Evolutionary conservation across 768 basidiomycete species (phyloP).

Genomic region (Mycena rebaudengoi): DNA sequence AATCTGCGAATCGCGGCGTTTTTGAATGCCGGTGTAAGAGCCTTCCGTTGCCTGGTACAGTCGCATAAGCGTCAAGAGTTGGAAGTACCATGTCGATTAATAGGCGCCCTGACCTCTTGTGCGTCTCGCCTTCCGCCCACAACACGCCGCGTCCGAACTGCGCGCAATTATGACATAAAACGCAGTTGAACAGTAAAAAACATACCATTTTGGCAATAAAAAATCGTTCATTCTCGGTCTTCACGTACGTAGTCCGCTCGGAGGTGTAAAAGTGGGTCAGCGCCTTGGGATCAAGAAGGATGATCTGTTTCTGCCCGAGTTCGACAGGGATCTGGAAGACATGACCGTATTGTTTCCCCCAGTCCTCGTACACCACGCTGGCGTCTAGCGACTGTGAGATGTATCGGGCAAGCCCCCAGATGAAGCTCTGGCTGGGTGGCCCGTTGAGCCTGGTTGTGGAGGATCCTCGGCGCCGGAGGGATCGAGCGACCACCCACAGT

Average conservation of each 20-base stretch:
- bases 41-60: conserved; percentile 42
- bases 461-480: too few species aligned
- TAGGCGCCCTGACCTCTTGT: conserved; percentile 28
- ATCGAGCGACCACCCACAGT: too few species aligned
- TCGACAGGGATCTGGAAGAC: conserved; percentile 16
- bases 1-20: conserved; percentile 48
- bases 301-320: conserved; percentile 19
- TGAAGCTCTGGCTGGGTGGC: conserved; percentile 17
- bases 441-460: conserved; percentile 20
- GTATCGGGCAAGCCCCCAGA: conserved; percentile 16
- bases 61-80: too few species aligned
- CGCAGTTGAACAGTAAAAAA: too few species aligned
- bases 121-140: conserved; percentile 30
- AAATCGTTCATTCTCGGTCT: conserved; percentile 8
- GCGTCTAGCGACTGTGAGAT: conserved; percentile 1
- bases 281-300: conserved; percentile 35
- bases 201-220: conserved; percentile 15
- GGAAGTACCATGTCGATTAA: neutral
- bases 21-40: conserved; percentile 50
- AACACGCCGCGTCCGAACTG: conserved; percentile 26
- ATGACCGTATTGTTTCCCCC: conserved; percentile 24
- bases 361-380: conserved; percentile 18
- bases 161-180: too few species aligned
- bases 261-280: conserved; percentile 29
- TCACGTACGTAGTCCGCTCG: conserved; percentile 24